Evolutionary conservation across 208 protist species (phyloP).

Genomic region (Trypanosoma lewisi): DNA sequence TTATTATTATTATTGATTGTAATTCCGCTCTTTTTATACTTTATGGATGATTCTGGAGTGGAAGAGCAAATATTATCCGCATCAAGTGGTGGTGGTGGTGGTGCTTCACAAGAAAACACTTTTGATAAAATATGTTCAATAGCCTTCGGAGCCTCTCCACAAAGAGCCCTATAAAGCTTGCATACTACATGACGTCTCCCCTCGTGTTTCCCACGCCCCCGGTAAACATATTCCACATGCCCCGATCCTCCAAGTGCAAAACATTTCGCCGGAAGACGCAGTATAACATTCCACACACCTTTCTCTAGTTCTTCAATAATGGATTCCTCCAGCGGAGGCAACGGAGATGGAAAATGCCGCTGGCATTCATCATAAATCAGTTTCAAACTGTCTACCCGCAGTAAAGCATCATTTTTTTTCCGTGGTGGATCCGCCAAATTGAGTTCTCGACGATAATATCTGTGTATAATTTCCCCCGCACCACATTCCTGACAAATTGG

Average conservation of each 20-base stretch:
- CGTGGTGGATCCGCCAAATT: conserved; percentile 1
- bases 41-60: not conserved
- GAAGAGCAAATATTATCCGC: not conserved
- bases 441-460: conserved; percentile 24
- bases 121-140: conserved; percentile 6
- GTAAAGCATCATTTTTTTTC: not conserved
- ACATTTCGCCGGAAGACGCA: conserved; percentile 18
- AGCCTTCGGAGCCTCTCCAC: not conserved
- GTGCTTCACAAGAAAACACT: not conserved
- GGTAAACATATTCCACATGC: conserved; percentile 12
- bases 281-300: conserved; percentile 1
- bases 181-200: conserved; percentile 16
- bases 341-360: conserved; percentile 8
- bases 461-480: conserved; percentile 18
- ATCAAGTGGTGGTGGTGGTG: no score
- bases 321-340: conserved; percentile 17
- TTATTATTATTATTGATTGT: no score
- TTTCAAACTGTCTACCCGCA: conserved; percentile 1
- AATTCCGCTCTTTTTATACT: not conserved
- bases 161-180: conserved; percentile 10
- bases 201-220: conserved; percentile 20
- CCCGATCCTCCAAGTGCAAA: conserved; percentile 16
- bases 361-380: conserved; percentile 19
- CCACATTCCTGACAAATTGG: not conserved
- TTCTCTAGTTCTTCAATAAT: not conserved